Base-by-base conservation (phyloP, 2,329 filamentous ascomycete genomes). In the Colletotrichum destructivum region DNA sequence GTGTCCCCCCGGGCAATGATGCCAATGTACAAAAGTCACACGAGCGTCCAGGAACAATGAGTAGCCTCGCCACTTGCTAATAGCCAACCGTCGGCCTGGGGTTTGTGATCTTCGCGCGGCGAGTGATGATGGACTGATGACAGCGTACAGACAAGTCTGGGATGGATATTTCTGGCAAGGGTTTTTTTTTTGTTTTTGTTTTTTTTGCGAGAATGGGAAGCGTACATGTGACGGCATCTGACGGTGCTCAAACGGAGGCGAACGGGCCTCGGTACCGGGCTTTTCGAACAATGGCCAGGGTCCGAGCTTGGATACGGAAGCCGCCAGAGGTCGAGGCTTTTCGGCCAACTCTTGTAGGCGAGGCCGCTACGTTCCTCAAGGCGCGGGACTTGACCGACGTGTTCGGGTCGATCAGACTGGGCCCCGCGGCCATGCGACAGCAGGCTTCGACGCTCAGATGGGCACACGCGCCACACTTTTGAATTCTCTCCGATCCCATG, bases 1-100 rank as follows among this genome's bases (percentile, higher is more conserved):
- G 69, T 69, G 60, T 67, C 59, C 71, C 69, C 21, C 57, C 52
- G 69, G 72, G 64, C 69, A 73, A 68, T 73, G 51, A 69, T 73
- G 72, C 69, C 69, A 61, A 65, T 73, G 72, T 73, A 73, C 69
- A 73, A 73, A 73, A 72, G 69, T 72, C 69, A 72, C 55, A 66
- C 54, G 61, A 73, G 65, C 69, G 69, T 73, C 72, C 69, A 69
- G 69, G 72, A 72, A 73, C 69, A 73, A 71, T 63, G 62, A 73
- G 60, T 54, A 72, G 62, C 64, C 72, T 73, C 72, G 61, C 69
- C 69, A 72, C 64, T 71, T 72, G 23, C 65, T 62, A 38, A 66
- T 42, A 66, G 26, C 47, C 65, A 60, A 38, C 6, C 4, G 16
- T 15, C 12, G 49, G 44, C n/a, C 44, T 38, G 47, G 47, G 66